phyloP scores from a whole-genome alignment of 345 rosid species.

The Melastoma malabathricum region DNA sequence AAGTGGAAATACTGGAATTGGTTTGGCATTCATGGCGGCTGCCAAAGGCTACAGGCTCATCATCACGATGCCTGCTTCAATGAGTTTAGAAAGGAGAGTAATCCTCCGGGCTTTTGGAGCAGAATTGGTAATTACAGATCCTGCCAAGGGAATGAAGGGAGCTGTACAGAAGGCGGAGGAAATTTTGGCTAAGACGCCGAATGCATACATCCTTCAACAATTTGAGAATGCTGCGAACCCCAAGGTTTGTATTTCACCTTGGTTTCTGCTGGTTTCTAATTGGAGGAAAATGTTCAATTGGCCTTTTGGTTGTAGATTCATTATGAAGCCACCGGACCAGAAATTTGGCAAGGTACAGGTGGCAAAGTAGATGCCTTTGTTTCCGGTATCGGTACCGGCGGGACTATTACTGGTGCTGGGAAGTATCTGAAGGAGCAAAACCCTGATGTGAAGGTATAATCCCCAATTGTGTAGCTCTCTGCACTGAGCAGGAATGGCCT shows the following conservation, averaged over 20 bases:
- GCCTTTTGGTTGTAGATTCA: constrained; percentile 37
- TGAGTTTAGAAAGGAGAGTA: constrained; percentile 86
- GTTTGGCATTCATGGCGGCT: constrained; percentile 84
- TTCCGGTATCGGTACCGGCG: constrained; percentile 94
- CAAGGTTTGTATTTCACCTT: constrained; percentile 28
- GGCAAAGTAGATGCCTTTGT: constrained; percentile 79
- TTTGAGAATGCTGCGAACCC: constrained; percentile 91
- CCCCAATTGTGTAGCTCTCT: no score
- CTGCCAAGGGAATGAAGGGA: constrained; percentile 88
- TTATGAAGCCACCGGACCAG: constrained; percentile 91
- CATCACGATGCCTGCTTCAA: constrained; percentile 88
- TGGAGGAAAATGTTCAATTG: constrained; percentile 1
- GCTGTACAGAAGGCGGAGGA: constrained; percentile 90
- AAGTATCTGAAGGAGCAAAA: constrained; percentile 76
- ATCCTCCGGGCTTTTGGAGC: constrained; percentile 92
- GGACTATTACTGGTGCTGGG: constrained; percentile 82
- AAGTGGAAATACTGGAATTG: constrained; percentile 95
- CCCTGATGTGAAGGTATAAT: constrained; percentile 49
- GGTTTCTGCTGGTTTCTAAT: not conserved
- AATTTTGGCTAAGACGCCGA: constrained; percentile 57
- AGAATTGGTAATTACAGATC: constrained; percentile 71
- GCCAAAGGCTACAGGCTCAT: constrained; percentile 74
- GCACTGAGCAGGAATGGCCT: no score
- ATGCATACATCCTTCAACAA: constrained; percentile 82
- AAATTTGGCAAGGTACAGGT: constrained; percentile 73